Percentiles rank a stretch among this genome's conserved stretches.
Evolutionary conservation across 2,329 filamentous ascomycete species (phyloP).

Genomic region (Colletotrichum australisinense): DNA sequence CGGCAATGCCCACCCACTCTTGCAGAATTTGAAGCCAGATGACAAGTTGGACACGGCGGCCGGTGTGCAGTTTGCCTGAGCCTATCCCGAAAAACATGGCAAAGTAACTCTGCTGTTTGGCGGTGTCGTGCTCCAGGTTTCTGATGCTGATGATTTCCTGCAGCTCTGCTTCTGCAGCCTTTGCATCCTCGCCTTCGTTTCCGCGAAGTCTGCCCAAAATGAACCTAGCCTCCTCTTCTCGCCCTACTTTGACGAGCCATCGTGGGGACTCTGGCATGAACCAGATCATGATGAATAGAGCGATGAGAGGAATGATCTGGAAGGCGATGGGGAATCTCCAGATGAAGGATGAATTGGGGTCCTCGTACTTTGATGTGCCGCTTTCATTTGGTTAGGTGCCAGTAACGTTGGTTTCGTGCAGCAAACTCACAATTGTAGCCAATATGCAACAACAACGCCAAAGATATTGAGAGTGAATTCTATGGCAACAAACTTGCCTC

Average conservation of each 20-base stretch:
- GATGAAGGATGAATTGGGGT: conserved; percentile 66
- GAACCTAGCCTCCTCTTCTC: conserved; percentile 74
- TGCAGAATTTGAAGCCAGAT: conserved; percentile 80
- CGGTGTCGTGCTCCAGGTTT: conserved; percentile 71
- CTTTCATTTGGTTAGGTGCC: conserved; percentile 23
- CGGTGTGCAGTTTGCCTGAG: conserved; percentile 74
- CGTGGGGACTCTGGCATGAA: conserved; percentile 78
- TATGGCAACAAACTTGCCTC: conserved; percentile 77
- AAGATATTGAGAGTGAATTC: conserved; percentile 75
- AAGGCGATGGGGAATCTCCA: conserved; percentile 79
- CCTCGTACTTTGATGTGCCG: conserved; percentile 49
- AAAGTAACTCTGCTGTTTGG: conserved; percentile 67
- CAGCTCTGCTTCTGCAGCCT: conserved; percentile 70
- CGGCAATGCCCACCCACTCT: conserved; percentile 77
- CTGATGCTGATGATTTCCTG: conserved; percentile 68
- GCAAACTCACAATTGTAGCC: conserved; percentile 60
- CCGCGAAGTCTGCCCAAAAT: conserved; percentile 74
- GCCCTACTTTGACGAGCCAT: conserved; percentile 74
- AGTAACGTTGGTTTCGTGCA: background rate
- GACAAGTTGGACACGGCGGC: conserved; percentile 75
- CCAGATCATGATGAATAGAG: conserved; percentile 67
- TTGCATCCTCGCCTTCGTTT: conserved; percentile 52
- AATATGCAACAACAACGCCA: conserved; percentile 61
- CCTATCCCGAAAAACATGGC: conserved; percentile 76
- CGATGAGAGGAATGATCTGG: conserved; percentile 72